Conservation (phyloP, 305 asterid genomes). For the Solanum hybrid region DNA sequence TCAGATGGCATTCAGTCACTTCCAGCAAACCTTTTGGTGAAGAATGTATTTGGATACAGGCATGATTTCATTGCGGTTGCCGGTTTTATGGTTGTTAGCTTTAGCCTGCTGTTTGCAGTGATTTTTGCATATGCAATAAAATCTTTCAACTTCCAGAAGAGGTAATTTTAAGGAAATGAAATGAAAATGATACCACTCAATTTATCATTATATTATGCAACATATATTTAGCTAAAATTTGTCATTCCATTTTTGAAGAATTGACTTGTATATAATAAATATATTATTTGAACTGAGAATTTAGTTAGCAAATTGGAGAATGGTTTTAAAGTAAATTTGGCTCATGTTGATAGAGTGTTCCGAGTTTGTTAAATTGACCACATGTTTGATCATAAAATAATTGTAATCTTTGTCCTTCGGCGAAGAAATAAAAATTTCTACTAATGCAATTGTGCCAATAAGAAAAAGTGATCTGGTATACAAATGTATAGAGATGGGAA, state of each 20-base stretch:
- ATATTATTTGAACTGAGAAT: not conserved
- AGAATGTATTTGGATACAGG: conserved; percentile 63
- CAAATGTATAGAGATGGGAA: not conserved
- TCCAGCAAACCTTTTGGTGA: conserved; percentile 35
- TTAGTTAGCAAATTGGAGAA: not conserved
- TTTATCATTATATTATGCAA: not conserved
- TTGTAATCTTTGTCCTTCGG: not conserved
- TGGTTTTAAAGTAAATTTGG: not conserved
- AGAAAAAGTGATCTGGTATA: not conserved
- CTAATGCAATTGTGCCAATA: not conserved
- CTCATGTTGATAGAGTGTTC: not conserved
- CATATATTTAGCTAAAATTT: not conserved
- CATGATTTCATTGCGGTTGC: conserved; percentile 63
- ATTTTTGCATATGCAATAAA: conserved; percentile 78
- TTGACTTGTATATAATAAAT: not conserved
- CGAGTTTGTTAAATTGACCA: not conserved
- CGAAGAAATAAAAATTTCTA: not conserved
- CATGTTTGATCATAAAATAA: not conserved
- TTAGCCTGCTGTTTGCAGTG: conserved; percentile 57
- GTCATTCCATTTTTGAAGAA: not conserved
- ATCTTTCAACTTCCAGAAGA: conserved; percentile 77
- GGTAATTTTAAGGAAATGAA: conserved; percentile 21
- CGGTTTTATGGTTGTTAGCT: conserved; percentile 70
- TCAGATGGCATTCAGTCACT: conserved; percentile 48
- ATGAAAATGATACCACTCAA: not conserved